phyloP scores from a whole-genome alignment of 2,329 filamentous ascomycete genomes.

The Talaromyces sp. region DNA sequence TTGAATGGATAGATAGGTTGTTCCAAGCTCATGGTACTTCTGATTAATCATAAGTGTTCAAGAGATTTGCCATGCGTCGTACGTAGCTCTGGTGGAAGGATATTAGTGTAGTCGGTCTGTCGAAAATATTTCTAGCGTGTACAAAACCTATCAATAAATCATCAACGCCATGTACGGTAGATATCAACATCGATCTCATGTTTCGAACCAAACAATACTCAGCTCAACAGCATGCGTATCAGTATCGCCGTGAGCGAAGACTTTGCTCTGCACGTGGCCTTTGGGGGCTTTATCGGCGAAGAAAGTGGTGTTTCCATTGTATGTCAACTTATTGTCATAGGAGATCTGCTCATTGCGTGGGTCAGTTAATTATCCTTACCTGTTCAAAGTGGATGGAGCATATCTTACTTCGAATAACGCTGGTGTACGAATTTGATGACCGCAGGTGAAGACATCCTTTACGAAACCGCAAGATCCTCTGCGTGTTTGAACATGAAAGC shows the following conservation, averaged over 20 bases:
- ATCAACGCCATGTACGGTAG: background rate
- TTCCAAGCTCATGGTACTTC: background rate
- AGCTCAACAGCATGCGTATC: constrained; percentile 31
- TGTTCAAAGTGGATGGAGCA: background rate
- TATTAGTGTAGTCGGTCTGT: background rate
- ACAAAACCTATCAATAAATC: background rate
- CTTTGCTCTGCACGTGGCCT: constrained; percentile 32
- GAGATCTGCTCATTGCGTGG: constrained; percentile 21
- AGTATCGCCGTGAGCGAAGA: constrained; percentile 31
- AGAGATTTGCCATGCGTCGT: no score
- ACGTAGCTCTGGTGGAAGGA: background rate
- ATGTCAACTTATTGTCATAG: constrained; percentile 33
- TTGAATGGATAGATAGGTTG: background rate
- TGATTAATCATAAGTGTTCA: no score
- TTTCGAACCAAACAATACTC: constrained; percentile 31
- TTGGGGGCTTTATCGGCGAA: constrained; percentile 39
- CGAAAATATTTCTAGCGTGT: background rate
- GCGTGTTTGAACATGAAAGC: constrained; percentile 55
- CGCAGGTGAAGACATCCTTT: constrained; percentile 54
- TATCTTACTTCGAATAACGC: constrained; percentile 31
- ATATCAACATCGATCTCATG: constrained; percentile 1
- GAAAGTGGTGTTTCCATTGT: constrained; percentile 35
- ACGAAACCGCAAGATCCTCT: constrained; percentile 59
- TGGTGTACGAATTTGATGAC: constrained; percentile 28
- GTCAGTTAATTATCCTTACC: background rate